Percentiles rank a stretch among this genome's conserved stretches.
Evolutionary conservation across 371 early-diverging fungal species (phyloP).

Genomic region (Capillidium heterosporum): DNA sequence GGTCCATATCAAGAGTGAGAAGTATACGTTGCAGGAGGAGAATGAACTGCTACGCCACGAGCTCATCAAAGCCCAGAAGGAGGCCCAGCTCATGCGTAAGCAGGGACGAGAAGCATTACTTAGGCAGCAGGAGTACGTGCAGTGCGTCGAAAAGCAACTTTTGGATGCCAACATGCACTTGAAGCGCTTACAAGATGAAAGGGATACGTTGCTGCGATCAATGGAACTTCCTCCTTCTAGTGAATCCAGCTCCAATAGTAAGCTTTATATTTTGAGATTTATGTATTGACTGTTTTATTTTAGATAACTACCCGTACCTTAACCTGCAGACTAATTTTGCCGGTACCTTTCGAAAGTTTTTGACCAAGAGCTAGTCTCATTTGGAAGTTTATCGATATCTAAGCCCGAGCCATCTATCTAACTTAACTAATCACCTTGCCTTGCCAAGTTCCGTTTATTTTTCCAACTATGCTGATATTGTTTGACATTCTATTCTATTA

Average conservation of each 20-base stretch:
- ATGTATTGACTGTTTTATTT: not conserved
- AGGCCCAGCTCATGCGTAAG: not conserved
- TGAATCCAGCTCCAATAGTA: not conserved
- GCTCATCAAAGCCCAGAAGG: not conserved
- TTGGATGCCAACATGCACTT: not conserved
- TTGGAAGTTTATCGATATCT: too few species aligned
- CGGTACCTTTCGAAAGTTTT: not conserved
- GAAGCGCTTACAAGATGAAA: not conserved
- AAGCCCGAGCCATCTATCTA: too few species aligned
- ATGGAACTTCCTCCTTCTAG: not conserved
- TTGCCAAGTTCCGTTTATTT: too few species aligned
- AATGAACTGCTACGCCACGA: not conserved
- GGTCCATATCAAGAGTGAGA: not conserved
- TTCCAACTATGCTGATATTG: too few species aligned
- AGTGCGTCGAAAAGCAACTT: constrained; percentile 3
- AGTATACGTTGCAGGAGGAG: not conserved
- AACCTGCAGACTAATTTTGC: not conserved
- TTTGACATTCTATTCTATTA: too few species aligned
- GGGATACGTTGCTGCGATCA: not conserved
- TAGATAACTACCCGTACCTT: not conserved
- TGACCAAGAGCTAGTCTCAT: not conserved
- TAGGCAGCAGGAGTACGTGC: not conserved
- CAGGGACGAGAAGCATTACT: not conserved
- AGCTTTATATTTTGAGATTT: not conserved
- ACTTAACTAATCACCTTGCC: too few species aligned